phyloP scores from a whole-genome alignment of 805 yeast species.

The Priceomyces carsonii region DNA sequence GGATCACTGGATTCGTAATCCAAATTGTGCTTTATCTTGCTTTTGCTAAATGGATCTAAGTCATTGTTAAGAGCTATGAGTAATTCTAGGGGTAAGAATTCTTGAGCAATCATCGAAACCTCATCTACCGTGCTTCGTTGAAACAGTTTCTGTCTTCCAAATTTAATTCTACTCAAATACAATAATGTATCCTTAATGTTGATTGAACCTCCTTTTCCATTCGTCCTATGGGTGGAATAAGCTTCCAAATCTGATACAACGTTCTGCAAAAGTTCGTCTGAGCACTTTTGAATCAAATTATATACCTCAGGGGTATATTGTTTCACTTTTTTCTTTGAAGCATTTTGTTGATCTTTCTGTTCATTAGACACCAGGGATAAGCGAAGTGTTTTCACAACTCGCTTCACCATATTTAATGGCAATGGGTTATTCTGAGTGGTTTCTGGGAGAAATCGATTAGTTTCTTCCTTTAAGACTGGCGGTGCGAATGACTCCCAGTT shows the following conservation, averaged over 20 bases:
- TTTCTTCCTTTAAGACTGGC: too few relatives aligned
- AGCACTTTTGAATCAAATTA: conserved; percentile 24
- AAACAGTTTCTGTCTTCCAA: conserved; percentile 13
- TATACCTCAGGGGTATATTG: conserved; percentile 12
- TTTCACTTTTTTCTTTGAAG: conserved; percentile 1
- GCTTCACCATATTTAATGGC: conserved; percentile 17
- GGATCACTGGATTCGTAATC: conserved; percentile 1
- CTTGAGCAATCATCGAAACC: conserved; percentile 33
- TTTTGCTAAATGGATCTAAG: conserved; percentile 12
- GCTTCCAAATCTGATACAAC: conserved; percentile 35
- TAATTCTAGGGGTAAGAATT: conserved; percentile 36
- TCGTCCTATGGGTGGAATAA: conserved; percentile 33
- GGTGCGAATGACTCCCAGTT: too few relatives aligned
- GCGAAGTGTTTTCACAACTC: conserved; percentile 16
- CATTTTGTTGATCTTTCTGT: not conserved
- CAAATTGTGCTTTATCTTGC: not conserved
- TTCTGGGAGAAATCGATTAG: too few relatives aligned
- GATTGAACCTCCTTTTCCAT: conserved; percentile 21
- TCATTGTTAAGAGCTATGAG: conserved; percentile 33
- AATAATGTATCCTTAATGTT: conserved; percentile 36
- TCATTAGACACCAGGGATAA: conserved; percentile 3
- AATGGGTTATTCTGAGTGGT: not conserved
- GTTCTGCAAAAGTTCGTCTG: conserved; percentile 30
- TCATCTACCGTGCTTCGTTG: conserved; percentile 19
- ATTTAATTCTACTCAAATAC: conserved; percentile 30